Evolutionary conservation across 2,329 filamentous ascomycete species (phyloP).

Genomic region (Monosporascus ibericus): DNA sequence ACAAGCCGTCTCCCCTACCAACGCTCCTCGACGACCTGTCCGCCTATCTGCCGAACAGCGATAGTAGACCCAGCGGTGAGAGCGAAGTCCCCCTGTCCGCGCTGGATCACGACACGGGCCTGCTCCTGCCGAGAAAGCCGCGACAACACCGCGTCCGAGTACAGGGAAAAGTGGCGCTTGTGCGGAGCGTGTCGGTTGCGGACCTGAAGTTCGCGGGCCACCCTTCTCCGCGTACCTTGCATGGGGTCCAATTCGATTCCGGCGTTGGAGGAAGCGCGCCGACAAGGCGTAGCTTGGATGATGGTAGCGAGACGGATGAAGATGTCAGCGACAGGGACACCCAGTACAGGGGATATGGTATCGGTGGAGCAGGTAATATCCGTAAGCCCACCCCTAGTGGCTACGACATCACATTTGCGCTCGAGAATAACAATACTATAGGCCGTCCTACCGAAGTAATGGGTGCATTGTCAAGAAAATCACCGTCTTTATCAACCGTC

Average conservation of each 20-base stretch:
- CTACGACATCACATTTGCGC: no score
- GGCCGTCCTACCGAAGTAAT: constrained; percentile 25
- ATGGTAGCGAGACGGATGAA: constrained; percentile 9
- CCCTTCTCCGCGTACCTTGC: not conserved
- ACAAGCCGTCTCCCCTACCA: constrained; percentile 21
- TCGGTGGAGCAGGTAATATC: constrained; percentile 34
- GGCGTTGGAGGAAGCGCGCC: not conserved
- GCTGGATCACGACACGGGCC: constrained; percentile 26
- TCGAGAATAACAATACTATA: constrained; percentile 4
- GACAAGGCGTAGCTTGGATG: constrained; percentile 10
- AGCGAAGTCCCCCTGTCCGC: constrained; percentile 14
- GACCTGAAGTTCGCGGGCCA: constrained; percentile 11
- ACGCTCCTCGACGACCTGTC: constrained; percentile 15
- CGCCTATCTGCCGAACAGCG: constrained; percentile 18
- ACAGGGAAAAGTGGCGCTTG: constrained; percentile 29
- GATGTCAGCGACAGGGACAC: constrained; percentile 22
- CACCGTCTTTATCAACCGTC: constrained; percentile 6
- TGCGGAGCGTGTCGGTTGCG: constrained; percentile 28
- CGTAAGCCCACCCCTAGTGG: constrained; percentile 20
- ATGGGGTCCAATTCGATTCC: constrained; percentile 1
- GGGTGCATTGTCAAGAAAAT: constrained; percentile 10
- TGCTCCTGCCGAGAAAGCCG: constrained; percentile 17
- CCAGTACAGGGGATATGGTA: constrained; percentile 33
- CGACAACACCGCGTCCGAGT: constrained; percentile 26
- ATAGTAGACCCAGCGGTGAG: constrained; percentile 4